Evolutionary conservation across 1,284 basidiomycete genomes (phyloP).

Genomic region (Kwoniella shivajii): DNA sequence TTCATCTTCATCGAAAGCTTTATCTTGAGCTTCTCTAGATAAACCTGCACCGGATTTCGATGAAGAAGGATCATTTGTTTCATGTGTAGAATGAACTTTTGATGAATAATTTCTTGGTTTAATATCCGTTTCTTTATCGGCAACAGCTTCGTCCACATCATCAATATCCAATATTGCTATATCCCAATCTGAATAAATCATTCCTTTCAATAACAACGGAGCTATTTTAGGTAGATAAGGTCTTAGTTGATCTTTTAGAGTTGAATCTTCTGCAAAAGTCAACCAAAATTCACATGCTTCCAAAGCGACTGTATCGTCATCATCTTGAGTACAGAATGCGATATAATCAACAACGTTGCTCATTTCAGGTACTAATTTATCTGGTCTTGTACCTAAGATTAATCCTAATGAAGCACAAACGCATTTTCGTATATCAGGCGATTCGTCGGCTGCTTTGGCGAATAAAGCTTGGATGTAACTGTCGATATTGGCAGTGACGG

Average conservation of each 20-base stretch:
- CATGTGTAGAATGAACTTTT: conserved; percentile 79
- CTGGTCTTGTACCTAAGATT: conserved; percentile 86
- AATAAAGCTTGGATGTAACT: conserved; percentile 89
- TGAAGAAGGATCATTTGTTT: conserved; percentile 53
- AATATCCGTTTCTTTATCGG: conserved; percentile 92
- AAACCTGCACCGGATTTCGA: conserved; percentile 26
- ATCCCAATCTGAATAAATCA: conserved; percentile 96
- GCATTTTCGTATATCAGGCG: conserved; percentile 87
- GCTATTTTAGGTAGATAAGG: conserved; percentile 86
- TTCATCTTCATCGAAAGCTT: conserved; percentile 59
- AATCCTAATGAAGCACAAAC: conserved; percentile 96
- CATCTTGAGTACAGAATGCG: conserved; percentile 96
- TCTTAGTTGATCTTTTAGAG: conserved; percentile 78
- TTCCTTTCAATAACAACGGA: conserved; percentile 91
- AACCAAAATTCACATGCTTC: conserved; percentile 99
- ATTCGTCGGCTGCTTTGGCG: conserved; percentile 90
- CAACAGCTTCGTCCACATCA: conserved; percentile 77
- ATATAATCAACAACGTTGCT: conserved; percentile 96
- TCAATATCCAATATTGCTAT: conserved; percentile 94
- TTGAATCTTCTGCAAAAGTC: conserved; percentile 94
- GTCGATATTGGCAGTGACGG: conserved; percentile 89
- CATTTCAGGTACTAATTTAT: conserved; percentile 97
- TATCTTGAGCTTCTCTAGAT: conserved; percentile 48
- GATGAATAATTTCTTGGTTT: conserved; percentile 85
- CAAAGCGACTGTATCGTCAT: conserved; percentile 89